Evolutionary conservation across 495 filamentous ascomycete genomes (phyloP).

Genomic region (Aspergillus sclerotioniger): DNA sequence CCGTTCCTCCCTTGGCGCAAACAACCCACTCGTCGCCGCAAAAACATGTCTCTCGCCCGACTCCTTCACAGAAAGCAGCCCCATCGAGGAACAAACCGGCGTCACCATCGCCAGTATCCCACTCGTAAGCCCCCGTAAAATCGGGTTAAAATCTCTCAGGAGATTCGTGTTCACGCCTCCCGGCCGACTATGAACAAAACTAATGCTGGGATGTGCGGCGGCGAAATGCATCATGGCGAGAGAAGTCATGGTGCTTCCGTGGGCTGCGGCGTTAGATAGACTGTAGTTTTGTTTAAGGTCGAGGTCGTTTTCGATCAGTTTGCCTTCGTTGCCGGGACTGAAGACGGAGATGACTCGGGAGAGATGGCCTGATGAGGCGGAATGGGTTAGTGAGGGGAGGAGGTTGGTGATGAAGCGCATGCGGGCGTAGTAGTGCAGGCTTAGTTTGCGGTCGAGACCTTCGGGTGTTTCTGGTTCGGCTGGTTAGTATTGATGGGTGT

Average conservation of each 20-base stretch:
- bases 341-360: slow-evolving; percentile 61
- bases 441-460: slow-evolving; percentile 54
- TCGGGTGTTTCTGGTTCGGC: slow-evolving; percentile 51
- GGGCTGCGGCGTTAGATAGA: slow-evolving; percentile 38
- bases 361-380: slow-evolving; percentile 28
- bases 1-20: slow-evolving; percentile 20
- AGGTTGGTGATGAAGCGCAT: slow-evolving; percentile 64
- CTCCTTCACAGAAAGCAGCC: slow-evolving; percentile 23
- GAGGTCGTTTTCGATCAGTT: slow-evolving; percentile 49
- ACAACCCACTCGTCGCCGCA: slow-evolving; percentile 40
- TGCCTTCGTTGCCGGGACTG: slow-evolving; percentile 48
- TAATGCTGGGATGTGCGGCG: slow-evolving; percentile 41
- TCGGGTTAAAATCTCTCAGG: slow-evolving; percentile 20
- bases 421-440: slow-evolving; percentile 62
- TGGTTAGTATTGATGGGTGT: no score
- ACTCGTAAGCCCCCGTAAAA: slow-evolving; percentile 17
- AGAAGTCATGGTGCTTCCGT: slow-evolving; percentile 30
- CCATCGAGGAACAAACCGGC: no score
- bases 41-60: slow-evolving; percentile 47
- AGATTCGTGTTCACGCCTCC: slow-evolving; percentile 50
- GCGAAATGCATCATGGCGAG: slow-evolving; percentile 15
- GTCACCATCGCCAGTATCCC: slow-evolving; percentile 26
- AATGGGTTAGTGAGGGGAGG: slow-evolving; percentile 54
- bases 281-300: slow-evolving; percentile 31
- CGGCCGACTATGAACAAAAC: slow-evolving; percentile 60